phyloP scores from a whole-genome alignment of 2,329 filamentous ascomycete genomes.

The Colletotrichum sp. region DNA sequence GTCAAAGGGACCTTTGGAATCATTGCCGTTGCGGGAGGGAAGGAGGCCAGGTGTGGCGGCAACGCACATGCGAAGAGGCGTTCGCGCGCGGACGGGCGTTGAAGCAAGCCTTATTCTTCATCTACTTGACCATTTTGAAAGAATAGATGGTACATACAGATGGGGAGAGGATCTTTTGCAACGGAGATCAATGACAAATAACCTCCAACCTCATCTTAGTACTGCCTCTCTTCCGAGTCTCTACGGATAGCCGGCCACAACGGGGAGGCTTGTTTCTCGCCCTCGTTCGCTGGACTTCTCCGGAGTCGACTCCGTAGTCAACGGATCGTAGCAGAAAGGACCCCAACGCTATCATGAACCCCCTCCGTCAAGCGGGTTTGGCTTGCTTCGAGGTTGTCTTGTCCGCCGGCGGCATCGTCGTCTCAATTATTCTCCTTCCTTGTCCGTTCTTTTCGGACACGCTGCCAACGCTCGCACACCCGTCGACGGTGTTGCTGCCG shows the following conservation, averaged over 20 bases:
- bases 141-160: not conserved
- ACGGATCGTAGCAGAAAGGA: not conserved
- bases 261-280: not conserved
- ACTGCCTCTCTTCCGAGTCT: not conserved
- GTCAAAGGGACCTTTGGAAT: constrained; percentile 1
- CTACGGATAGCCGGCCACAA: not conserved
- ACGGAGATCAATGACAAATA: not conserved
- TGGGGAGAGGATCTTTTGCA: not conserved
- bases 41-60: not conserved
- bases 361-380: not conserved
- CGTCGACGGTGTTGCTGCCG: constrained; percentile 2
- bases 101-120: not conserved
- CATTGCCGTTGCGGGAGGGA: not conserved
- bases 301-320: constrained; percentile 7
- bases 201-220: not conserved
- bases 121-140: not conserved
- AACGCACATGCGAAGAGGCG: not conserved
- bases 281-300: not conserved
- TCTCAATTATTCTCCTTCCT: not conserved
- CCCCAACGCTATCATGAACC: not conserved
- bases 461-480: constrained; percentile 11
- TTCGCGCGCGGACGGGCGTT: not conserved
- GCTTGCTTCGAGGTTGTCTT: not conserved
- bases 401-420: not conserved
- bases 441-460: not conserved